Conservation (phyloP, 2,329 filamentous ascomycete genomes). For the Colletotrichum lupini region DNA sequence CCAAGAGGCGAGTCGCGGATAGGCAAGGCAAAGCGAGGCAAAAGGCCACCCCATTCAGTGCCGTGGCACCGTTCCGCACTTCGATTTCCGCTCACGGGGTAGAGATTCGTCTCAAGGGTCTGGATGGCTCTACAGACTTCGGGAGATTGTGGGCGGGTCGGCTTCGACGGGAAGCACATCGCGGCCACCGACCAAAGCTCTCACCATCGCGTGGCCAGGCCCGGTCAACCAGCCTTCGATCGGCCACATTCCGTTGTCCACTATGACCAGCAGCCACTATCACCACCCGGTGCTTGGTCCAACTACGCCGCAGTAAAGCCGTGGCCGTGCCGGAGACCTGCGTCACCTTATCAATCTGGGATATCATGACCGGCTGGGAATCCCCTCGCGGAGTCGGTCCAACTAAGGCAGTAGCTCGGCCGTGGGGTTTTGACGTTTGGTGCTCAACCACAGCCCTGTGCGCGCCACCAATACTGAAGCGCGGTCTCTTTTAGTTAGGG, state of each 20-base stretch:
- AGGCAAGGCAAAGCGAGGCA: slow-evolving; percentile 10
- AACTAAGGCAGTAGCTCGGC: not conserved
- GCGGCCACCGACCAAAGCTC: slow-evolving; percentile 1
- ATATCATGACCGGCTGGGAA: slow-evolving; percentile 22
- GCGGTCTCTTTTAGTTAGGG: not conserved
- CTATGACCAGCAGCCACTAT: not conserved
- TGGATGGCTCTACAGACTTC: slow-evolving; percentile 12
- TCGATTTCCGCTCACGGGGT: not conserved
- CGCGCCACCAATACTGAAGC: slow-evolving; percentile 1
- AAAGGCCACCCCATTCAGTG: slow-evolving; percentile 1
- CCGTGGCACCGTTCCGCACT: slow-evolving; percentile 19
- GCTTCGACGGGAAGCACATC: slow-evolving; percentile 19
- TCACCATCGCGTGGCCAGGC: slow-evolving; percentile 11
- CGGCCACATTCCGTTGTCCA: slow-evolving; percentile 26
- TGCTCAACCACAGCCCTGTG: not conserved
- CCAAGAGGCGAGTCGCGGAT: slow-evolving; percentile 21
- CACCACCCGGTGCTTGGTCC: not conserved
- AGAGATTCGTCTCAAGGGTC: slow-evolving; percentile 5
- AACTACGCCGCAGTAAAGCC: not conserved
- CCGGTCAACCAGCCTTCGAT: not conserved
- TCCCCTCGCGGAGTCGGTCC: slow-evolving; percentile 16
- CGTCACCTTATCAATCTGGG: slow-evolving; percentile 25
- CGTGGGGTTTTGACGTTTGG: not conserved
- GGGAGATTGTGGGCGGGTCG: slow-evolving; percentile 32
- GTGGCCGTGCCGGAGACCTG: slow-evolving; percentile 7